Evolutionary conservation across 768 basidiomycete genomes (phyloP), one percentile per base, ranked within the genome.

Genomic region (Pulveroboletus frians): DNA sequence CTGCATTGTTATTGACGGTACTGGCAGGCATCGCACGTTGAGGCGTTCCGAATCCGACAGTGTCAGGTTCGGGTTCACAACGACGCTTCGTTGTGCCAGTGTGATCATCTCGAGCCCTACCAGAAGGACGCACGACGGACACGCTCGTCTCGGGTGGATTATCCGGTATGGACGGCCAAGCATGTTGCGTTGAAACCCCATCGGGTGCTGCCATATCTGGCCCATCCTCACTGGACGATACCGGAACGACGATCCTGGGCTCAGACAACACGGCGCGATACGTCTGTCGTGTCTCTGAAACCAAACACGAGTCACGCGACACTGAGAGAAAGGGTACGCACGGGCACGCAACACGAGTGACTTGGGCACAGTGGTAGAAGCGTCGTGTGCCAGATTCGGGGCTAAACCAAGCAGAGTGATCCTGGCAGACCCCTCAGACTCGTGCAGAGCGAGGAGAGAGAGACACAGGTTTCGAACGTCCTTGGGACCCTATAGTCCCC

Each of bases 231-330:
- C 5, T 29, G 11, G 42, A 29, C 9, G 46, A 23, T 36, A 45
- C 36, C 3, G 83, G 83, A 2, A 88, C 63, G 10, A 91, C 74
- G 9, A 89, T 63, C 40, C 64, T 78, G 0, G 89, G 87, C 59
- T 88, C 85, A 4, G 88, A 90, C 18, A 92, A 69, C 1, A 91
- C 76, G 0, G 88, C 85, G 6, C 88, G 79, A 58, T 87, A 90
- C 5, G 87, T 90, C 60, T 79, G 81, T 27, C 89, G 85, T 1
- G 88, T 88, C 69, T 88, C 90, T 91, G 56, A 18, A 23, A 36
- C 3, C 39, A 17, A 8, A 26, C 5, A 40, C 7, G 26, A 18
- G 7, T 31, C 3, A 14, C 2, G 8, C 15, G 18, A 38, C 3
- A 9, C 31, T n/a, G 5, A 32, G 5, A 1, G 7, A 3, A 39